These are phyloP conservation scores for Vitis hybrid DNA, from an alignment of 177 flowering plant genomes.

Conservation along the genomic window DNA sequence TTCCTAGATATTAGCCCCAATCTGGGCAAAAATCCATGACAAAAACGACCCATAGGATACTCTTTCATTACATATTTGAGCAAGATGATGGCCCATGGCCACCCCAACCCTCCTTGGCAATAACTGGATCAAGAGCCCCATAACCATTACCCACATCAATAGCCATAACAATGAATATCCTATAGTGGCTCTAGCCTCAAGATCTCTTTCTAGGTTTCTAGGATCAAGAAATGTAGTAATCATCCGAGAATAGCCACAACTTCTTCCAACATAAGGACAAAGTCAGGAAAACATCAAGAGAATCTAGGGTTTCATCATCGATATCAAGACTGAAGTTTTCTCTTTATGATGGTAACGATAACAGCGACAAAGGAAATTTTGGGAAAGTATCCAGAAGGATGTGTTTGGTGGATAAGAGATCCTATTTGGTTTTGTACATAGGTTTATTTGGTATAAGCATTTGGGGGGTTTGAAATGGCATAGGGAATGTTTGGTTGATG, in stretches of 20 bases:
- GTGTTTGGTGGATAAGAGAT: too few relatives aligned
- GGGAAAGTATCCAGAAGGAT: too few relatives aligned
- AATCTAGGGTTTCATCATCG: conserved; percentile 10
- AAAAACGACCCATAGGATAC: conserved; percentile 30
- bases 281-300: neutral
- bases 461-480: too few relatives aligned
- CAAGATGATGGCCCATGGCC: conserved; percentile 67
- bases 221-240: conserved; percentile 73
- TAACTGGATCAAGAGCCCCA: conserved; percentile 67
- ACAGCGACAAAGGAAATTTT: too few relatives aligned
- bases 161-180: conserved; percentile 76
- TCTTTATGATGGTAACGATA: conserved; percentile 34
- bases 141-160: conserved; percentile 63
- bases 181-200: conserved; percentile 68
- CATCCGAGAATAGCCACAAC: conserved; percentile 69
- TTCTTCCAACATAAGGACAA: conserved; percentile 72
- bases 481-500: too few relatives aligned
- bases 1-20: conserved; percentile 73
- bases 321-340: conserved; percentile 43
- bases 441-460: too few relatives aligned
- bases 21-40: conserved; percentile 68
- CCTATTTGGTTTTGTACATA: too few relatives aligned
- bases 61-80: conserved; percentile 45
- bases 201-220: conserved; percentile 69
- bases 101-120: conserved; percentile 67